A percentile compares a stretch with the other conserved stretches of the same genome.
phyloP scores from a whole-genome alignment of 768 basidiomycete species.

The Xerocomellus intermedius region DNA sequence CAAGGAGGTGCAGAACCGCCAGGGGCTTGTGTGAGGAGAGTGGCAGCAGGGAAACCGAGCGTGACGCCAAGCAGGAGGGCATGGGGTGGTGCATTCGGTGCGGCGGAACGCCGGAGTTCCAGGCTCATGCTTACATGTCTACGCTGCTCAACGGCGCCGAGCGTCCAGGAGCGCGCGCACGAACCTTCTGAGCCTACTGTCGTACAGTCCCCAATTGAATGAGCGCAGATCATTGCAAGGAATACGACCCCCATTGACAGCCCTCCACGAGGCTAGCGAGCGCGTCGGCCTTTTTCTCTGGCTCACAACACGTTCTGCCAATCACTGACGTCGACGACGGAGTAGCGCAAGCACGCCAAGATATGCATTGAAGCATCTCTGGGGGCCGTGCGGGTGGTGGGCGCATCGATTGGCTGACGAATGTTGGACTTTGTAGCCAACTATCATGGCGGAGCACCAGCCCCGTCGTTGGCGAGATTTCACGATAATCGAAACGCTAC shows the following conservation, averaged over 20 bases:
- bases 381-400: too few species aligned
- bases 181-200: neutral
- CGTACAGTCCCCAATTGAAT: neutral
- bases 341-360: constrained; percentile 16
- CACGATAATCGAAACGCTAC: too few species aligned
- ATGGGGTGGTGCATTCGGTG: constrained; percentile 57
- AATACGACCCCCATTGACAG: constrained; percentile 45
- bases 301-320: constrained; percentile 11
- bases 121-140: constrained; percentile 13
- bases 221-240: constrained; percentile 16
- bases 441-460: too few species aligned
- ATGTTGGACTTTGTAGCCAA: too few species aligned
- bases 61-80: constrained; percentile 46
- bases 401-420: too few species aligned
- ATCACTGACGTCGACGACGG: constrained; percentile 5
- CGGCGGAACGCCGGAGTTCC: constrained; percentile 41
- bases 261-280: constrained; percentile 34
- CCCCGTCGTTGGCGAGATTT: too few species aligned
- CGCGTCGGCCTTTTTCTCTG: constrained; percentile 38
- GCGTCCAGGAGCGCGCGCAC: too few species aligned
- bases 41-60: constrained; percentile 35
- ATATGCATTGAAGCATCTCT: constrained; percentile 3
- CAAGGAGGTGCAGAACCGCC: constrained; percentile 67
- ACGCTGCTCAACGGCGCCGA: neutral
- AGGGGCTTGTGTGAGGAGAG: constrained; percentile 63